Percentiles rank a stretch among this genome's conserved stretches.
Evolutionary conservation across 2,329 filamentous ascomycete species (phyloP).

Genomic region (Endoconidiophora polonica): DNA sequence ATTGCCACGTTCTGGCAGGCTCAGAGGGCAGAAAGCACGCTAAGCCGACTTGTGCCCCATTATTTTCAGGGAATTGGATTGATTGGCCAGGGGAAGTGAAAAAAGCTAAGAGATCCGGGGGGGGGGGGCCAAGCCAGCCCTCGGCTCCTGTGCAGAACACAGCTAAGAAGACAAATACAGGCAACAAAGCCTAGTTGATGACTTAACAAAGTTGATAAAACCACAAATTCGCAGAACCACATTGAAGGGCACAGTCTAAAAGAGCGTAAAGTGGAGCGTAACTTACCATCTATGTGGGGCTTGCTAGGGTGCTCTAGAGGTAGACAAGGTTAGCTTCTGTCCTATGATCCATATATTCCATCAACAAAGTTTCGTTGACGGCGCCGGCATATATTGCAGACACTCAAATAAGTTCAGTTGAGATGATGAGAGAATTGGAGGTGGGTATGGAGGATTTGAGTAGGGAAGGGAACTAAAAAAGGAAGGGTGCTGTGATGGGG

Average conservation of each 20-base stretch:
- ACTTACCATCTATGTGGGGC: slow-evolving; percentile 48
- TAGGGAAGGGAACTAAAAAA: too few relatives aligned
- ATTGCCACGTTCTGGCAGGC: neutral
- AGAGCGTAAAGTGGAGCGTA: slow-evolving; percentile 15
- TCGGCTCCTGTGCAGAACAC: neutral
- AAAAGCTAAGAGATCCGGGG: too few relatives aligned
- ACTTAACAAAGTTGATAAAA: slow-evolving; percentile 7
- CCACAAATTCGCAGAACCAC: slow-evolving; percentile 30
- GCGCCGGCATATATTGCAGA: too few relatives aligned
- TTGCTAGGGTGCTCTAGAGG: slow-evolving; percentile 49
- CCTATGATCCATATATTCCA: neutral
- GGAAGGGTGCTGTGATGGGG: too few relatives aligned
- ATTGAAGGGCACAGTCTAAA: slow-evolving; percentile 22
- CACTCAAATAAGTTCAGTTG: too few relatives aligned
- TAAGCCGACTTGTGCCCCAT: too few relatives aligned
- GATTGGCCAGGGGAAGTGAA: too few relatives aligned
- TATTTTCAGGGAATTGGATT: too few relatives aligned
- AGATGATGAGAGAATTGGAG: too few relatives aligned
- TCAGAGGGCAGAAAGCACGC: too few relatives aligned
- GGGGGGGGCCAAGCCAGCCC: too few relatives aligned
- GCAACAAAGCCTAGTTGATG: neutral
- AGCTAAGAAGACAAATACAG: neutral
- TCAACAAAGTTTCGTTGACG: slow-evolving; percentile 2
- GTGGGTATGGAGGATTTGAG: too few relatives aligned
- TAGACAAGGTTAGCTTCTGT: slow-evolving; percentile 20